phyloP scores from a whole-genome alignment of 2,329 filamentous ascomycete species.

The Penicillium hesseltinei region DNA sequence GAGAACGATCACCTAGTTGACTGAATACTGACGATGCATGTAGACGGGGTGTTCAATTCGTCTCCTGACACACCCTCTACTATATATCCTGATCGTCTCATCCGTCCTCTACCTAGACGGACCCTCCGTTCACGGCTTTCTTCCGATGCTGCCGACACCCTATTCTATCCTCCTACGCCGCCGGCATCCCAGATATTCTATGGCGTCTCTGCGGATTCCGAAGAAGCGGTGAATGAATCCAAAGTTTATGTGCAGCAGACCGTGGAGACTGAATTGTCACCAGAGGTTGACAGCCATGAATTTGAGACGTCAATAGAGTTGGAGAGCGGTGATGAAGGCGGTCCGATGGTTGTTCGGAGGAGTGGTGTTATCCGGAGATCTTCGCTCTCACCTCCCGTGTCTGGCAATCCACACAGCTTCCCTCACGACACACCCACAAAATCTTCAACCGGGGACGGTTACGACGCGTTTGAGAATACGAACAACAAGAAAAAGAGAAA shows the following conservation, averaged over 20 bases:
- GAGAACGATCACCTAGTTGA: constrained; percentile 26
- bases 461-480: constrained; percentile 96
- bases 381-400: constrained; percentile 32
- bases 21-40: constrained; percentile 38
- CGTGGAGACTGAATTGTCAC: constrained; percentile 39
- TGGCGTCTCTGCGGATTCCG: constrained; percentile 61
- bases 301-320: constrained; percentile 57
- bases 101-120: constrained; percentile 86
- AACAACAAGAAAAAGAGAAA: constrained; percentile 99
- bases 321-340: constrained; percentile 63
- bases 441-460: constrained; percentile 75
- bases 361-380: constrained; percentile 43
- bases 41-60: constrained; percentile 51
- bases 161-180: constrained; percentile 75
- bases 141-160: constrained; percentile 76
- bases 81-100: constrained; percentile 83
- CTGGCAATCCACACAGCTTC: constrained; percentile 4
- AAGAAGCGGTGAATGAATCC: constrained; percentile 51
- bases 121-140: constrained; percentile 84
- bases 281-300: constrained; percentile 40
- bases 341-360: constrained; percentile 42
- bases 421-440: constrained; percentile 24
- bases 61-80: constrained; percentile 71
- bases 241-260: constrained; percentile 49
- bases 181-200: constrained; percentile 73